Conservation (phyloP, 495 filamentous ascomycete species). For the Neurospora pannonica region DNA sequence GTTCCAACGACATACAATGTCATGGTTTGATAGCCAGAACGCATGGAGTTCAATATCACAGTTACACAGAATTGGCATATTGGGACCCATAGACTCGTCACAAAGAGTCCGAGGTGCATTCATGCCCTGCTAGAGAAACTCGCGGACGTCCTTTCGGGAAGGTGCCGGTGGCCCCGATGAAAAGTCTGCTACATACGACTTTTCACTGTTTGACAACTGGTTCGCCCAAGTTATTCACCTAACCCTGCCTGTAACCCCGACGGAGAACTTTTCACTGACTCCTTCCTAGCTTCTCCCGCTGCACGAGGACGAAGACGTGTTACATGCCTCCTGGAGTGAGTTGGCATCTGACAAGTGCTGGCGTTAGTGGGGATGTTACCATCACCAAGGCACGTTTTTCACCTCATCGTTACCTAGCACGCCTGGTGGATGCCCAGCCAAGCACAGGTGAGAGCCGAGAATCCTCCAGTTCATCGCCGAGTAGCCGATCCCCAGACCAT, state of each 20-base stretch:
- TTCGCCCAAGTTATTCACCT: not conserved
- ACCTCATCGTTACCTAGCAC: not conserved
- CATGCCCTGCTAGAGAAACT: not conserved
- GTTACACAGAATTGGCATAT: not conserved
- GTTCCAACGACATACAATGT: not conserved
- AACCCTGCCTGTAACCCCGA: not conserved
- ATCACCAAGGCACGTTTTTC: not conserved
- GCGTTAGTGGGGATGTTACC: not conserved
- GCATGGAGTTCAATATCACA: not conserved
- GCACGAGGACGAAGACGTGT: not conserved
- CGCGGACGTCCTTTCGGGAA: not conserved
- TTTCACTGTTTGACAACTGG: not conserved
- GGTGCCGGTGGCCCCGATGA: not conserved
- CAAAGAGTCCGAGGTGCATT: not conserved
- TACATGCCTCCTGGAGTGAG: not conserved
- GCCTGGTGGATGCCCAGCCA: not conserved
- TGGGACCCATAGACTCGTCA: not conserved
- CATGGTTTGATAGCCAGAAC: not conserved
- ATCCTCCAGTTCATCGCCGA: not conserved
- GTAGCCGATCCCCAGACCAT: not conserved
- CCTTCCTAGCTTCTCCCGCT: not conserved
- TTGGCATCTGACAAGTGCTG: not conserved
- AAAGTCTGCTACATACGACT: not conserved
- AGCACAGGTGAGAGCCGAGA: not conserved
- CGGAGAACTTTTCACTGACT: not conserved